Evolutionary conservation across 108 stramenopile species (phyloP).

Genomic region (Pinguiococcus pyrenoidosus): DNA sequence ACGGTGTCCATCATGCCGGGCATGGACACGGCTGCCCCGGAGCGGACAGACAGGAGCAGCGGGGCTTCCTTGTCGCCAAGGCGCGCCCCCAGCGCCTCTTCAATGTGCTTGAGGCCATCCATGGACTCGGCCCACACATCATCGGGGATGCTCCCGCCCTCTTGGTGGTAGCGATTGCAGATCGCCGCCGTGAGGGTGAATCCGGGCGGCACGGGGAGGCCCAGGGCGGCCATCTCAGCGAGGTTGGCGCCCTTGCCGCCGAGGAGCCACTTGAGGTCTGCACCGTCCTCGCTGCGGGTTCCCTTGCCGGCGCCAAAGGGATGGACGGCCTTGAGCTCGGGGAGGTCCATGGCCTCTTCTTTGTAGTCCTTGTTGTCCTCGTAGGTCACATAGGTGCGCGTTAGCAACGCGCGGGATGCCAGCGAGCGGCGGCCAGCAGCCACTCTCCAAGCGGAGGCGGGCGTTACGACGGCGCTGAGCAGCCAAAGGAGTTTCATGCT

Average conservation of each 20-base stretch:
- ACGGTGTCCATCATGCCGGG: conserved; percentile 52
- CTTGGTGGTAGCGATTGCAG: conserved; percentile 37
- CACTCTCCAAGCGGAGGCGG: too few species aligned
- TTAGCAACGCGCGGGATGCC: too few species aligned
- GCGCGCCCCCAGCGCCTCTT: conserved; percentile 20
- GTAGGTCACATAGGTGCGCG: too few species aligned
- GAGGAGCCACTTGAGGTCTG: conserved; percentile 34
- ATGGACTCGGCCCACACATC: conserved; percentile 36
- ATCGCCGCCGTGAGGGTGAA: conserved; percentile 51
- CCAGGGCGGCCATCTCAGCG: conserved; percentile 50
- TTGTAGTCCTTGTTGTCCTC: too few species aligned
- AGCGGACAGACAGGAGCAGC: conserved; percentile 37
- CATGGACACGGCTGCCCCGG: conserved; percentile 43
- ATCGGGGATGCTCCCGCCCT: conserved; percentile 33
- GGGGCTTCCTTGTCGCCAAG: conserved; percentile 27
- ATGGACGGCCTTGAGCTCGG: too few species aligned
- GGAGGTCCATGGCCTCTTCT: too few species aligned
- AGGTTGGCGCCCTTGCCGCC: conserved; percentile 61
- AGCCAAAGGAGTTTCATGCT: too few species aligned
- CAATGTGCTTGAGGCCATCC: conserved; percentile 12
- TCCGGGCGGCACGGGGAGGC: conserved; percentile 61
- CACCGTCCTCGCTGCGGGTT: too few species aligned
- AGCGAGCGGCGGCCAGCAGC: too few species aligned
- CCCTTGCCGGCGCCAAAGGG: too few species aligned
- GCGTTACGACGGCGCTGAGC: too few species aligned